These are phyloP conservation scores for Leccinum aurantiacum DNA, from an alignment of 768 basidiomycete species.

Conservation along the genomic window DNA sequence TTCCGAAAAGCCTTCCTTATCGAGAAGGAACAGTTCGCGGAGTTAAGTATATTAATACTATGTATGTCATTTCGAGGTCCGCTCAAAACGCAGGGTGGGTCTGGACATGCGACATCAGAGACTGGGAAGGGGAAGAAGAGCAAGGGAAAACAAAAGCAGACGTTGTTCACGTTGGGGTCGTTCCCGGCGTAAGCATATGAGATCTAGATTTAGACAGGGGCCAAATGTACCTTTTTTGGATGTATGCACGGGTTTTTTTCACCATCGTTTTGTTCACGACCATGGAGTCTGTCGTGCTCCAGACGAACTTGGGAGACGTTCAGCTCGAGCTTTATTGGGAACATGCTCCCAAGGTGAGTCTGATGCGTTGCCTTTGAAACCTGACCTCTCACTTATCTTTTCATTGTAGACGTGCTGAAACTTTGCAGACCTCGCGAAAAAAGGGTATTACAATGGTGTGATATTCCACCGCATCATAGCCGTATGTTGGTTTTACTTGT, in stretches of 20 bases:
- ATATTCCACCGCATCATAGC: not conserved
- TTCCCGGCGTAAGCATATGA: constrained; percentile 37
- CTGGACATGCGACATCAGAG: constrained; percentile 1
- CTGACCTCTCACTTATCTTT: not conserved
- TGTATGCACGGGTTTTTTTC: not conserved
- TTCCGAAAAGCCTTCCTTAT: no score
- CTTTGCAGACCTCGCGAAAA: not conserved
- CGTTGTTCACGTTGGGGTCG: constrained; percentile 65
- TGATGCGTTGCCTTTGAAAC: not conserved
- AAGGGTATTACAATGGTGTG: not conserved
- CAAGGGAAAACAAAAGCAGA: constrained; percentile 85
- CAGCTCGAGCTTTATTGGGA: not conserved
- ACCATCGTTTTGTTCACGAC: no score
- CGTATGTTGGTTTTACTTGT: not conserved
- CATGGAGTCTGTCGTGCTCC: not conserved
- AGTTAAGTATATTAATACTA: no score
- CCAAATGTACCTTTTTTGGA: not conserved
- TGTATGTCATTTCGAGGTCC: no score
- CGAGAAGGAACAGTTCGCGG: no score
- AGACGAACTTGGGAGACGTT: not conserved
- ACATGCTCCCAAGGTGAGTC: not conserved
- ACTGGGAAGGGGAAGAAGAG: constrained; percentile 64
- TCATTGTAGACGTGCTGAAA: not conserved
- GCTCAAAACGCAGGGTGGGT: not conserved
- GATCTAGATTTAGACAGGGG: not conserved